Evolutionary conservation across 768 basidiomycete species (phyloP).

Genomic region (Dioszegia crocea): DNA sequence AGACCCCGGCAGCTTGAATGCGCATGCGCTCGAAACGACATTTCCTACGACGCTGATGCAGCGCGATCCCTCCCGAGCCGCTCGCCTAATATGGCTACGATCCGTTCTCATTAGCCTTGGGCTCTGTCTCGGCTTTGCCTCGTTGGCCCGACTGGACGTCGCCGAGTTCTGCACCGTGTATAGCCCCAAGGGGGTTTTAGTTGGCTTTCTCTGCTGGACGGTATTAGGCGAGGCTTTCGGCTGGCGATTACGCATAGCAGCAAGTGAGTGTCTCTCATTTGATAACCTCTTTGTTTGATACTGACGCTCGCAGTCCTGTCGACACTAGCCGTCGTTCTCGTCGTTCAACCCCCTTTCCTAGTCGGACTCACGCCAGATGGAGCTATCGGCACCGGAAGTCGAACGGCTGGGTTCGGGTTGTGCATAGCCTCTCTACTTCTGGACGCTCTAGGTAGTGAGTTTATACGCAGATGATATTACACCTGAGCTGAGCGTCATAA

Average conservation of each 20-base stretch:
- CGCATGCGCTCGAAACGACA: neutral
- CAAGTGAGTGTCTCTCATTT: neutral
- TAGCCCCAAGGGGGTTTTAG: neutral
- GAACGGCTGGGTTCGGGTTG: neutral
- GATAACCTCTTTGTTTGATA: neutral
- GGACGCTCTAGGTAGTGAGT: neutral
- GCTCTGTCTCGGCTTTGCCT: neutral
- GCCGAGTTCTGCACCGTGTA: neutral
- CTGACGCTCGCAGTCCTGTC: neutral
- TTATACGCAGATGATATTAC: neutral
- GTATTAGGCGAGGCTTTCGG: neutral
- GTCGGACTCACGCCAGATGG: neutral
- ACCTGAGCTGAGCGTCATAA: neutral
- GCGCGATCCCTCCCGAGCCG: neutral
- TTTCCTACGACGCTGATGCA: neutral
- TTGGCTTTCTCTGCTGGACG: constrained; percentile 1
- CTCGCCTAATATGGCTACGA: constrained; percentile 4
- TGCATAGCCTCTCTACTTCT: neutral
- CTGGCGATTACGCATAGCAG: neutral
- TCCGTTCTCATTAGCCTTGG: neutral
- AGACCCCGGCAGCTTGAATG: neutral
- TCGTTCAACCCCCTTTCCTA: neutral
- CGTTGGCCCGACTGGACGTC: neutral
- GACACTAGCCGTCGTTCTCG: neutral
- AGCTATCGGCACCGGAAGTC: neutral